Base-by-base conservation (phyloP, 2,329 filamentous ascomycete species). In the Elsinoe perseae region DNA sequence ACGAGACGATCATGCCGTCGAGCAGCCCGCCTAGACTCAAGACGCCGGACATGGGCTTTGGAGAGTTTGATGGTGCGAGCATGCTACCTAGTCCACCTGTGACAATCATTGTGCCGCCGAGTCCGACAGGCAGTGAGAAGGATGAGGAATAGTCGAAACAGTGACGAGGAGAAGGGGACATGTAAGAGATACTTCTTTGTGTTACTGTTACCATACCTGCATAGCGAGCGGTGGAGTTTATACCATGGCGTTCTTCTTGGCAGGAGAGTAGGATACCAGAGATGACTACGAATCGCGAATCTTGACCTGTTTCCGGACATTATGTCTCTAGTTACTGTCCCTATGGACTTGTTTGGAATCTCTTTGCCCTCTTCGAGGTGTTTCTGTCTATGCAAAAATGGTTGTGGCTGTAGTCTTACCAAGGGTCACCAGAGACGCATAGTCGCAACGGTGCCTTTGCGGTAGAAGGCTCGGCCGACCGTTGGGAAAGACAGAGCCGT, bases 51-150 rank as follows among this genome's bases (percentile, higher is more conserved):
- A 6, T 58, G 21, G 54, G 59, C 57, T 54, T 61, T 59, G 54
- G 63, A 43, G 48, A 64, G 57, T 53, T 59, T 3, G 34, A 54
- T 20, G 43, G 50, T 14, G 56, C 56, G 8, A 46, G 43, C 4
- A 55, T 54, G 34, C 34, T 61, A 42, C 54, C 61, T 4, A 61
- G 52, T 36, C 58, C 62, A 43, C 62, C 63, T 2, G 60, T 62
- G 23, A 64, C 63, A 21, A 58, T 64, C 10, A 61, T 69, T 18
- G 65, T 66, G 20, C 67, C 67, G 38, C 66, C 67, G 10, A 64
- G 61, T 27, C 66, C 66, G 5, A 66, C 65, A 18, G 56, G 43
- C 12, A 50, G 16, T 23, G 32, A 50, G 27, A 34, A 34, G 34
- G 23, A 30, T 21, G 40, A 20, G 16, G 16, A 36, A 36, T 9